Evolutionary conservation across 2,329 filamentous ascomycete genomes (phyloP).

Genomic region (Bipolaris gigantea): DNA sequence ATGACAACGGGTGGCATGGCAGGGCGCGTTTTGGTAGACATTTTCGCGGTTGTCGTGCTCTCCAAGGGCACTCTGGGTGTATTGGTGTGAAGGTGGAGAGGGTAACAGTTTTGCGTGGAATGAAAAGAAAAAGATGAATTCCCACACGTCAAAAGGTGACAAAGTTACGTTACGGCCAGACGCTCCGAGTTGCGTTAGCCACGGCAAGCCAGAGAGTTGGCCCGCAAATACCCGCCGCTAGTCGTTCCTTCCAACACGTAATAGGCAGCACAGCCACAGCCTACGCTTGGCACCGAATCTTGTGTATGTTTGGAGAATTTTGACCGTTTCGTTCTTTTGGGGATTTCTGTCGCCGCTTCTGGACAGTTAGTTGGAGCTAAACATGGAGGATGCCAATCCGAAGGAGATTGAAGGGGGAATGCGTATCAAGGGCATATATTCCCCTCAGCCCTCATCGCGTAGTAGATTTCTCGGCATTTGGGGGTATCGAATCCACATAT

Average conservation of each 20-base stretch:
- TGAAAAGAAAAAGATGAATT: slow-evolving; percentile 1
- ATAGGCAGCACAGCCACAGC: not conserved
- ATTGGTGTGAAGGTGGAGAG: not conserved
- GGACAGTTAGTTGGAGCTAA: too few relatives aligned
- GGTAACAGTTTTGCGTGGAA: not conserved
- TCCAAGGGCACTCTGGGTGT: not conserved
- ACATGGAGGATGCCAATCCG: too few relatives aligned
- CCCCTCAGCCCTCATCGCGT: not conserved
- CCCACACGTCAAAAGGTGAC: slow-evolving; percentile 5
- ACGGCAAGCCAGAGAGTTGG: slow-evolving; percentile 13
- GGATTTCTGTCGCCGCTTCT: not conserved
- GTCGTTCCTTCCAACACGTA: not conserved
- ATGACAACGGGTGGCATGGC: slow-evolving; percentile 59
- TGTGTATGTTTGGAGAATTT: not conserved
- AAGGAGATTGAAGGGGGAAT: not conserved
- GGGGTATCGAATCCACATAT: not conserved
- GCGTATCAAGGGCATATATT: not conserved
- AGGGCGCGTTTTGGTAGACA: slow-evolving; percentile 55
- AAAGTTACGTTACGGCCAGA: slow-evolving; percentile 11
- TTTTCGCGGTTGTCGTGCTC: slow-evolving; percentile 25
- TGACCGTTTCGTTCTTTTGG: not conserved
- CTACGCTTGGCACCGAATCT: not conserved
- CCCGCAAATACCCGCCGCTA: slow-evolving; percentile 23
- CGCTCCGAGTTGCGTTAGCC: slow-evolving; percentile 4
- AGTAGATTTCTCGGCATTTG: not conserved